Evolutionary conservation across 768 basidiomycete genomes (phyloP), one percentile per base, ranked within the genome.

Genomic region (Tubosaeta sp.): DNA sequence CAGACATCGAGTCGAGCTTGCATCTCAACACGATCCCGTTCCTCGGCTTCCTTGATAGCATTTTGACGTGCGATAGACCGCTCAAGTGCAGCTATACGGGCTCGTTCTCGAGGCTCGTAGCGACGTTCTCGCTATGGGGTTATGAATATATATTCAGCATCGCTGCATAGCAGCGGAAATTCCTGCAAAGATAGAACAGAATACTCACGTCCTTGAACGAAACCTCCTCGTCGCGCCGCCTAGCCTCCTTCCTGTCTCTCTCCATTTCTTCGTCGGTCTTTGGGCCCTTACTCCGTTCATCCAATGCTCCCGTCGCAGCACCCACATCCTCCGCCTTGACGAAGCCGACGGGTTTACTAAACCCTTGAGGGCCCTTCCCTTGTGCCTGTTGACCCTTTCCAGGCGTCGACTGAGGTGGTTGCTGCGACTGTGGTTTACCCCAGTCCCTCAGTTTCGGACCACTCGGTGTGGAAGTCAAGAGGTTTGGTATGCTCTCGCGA

Each of bases 231-330:
- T 94, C 89, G 35, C 86, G 75, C 48, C 82, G 73, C 57, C 89
- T 74, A 6, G 81, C 78, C 62, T 90, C 87, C 61, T 83, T 87
- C 55, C 91, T 73, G 45, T 94, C 86, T 30, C 79, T 77, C 66
- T 97, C 95, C 39, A 92, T 73, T 59, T 94, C 89, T 66, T 93
- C 91, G 59, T 98, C 94, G 0, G 90, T 88, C 67, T 88, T 88
- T 25, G 70, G 70, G 3, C 66, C 69, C 55, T 65, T 76, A 43
- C 51, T 58, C 52, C 69, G 63, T 39, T 74, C 73, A 43, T 70
- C 67, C 48, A 59, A 65, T 32, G 69, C 67, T 5, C 66, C 69
- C 16, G 49, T 69, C 57, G 59, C 66, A 43, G 59, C 61, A 22
- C 75, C 77, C 10, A 71, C 63, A 40, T 79, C 80, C 61, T 82